phyloP scores from a whole-genome alignment of 352 stramenopile genomes.

The Thalassiosira mediterranea region DNA sequence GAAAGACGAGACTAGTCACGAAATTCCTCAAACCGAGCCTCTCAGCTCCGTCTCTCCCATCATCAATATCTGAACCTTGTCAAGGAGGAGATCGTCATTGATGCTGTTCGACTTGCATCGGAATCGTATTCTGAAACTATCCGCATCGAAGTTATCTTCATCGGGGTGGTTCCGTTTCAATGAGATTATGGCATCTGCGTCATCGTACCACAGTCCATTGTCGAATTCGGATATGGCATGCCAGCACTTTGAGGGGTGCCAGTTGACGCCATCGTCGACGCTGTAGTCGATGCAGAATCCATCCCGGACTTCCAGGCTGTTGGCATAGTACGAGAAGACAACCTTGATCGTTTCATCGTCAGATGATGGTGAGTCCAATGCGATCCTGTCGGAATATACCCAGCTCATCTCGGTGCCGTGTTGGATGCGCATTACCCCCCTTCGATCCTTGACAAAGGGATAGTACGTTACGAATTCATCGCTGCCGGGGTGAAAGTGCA shows the following conservation, averaged over 20 bases:
- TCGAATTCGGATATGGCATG: slow-evolving; percentile 26
- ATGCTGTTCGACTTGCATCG: not conserved
- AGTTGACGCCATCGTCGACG: slow-evolving; percentile 11
- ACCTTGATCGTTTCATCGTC: slow-evolving; percentile 21
- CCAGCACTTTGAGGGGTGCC: slow-evolving; percentile 36
- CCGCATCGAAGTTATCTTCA: not conserved
- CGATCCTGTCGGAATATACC: slow-evolving; percentile 1
- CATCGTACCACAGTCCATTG: slow-evolving; percentile 43
- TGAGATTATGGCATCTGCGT: slow-evolving; percentile 8
- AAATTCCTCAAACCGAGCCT: too few relatives aligned
- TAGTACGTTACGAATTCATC: not conserved
- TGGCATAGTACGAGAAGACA: slow-evolving; percentile 34
- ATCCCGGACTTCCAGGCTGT: slow-evolving; percentile 21
- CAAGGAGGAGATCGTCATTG: not conserved
- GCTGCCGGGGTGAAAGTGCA: not conserved
- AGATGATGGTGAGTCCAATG: not conserved
- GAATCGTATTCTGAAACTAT: slow-evolving; percentile 2
- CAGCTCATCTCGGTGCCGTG: not conserved
- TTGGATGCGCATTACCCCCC: not conserved
- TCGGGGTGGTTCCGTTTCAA: not conserved
- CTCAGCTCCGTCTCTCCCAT: not conserved
- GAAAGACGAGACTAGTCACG: too few relatives aligned
- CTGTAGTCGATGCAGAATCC: slow-evolving; percentile 47
- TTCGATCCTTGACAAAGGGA: not conserved
- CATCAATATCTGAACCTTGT: not conserved